These are phyloP conservation scores for Sesbania bispinosa DNA, from an alignment of 306 rosid species.

Conservation along the genomic window DNA sequence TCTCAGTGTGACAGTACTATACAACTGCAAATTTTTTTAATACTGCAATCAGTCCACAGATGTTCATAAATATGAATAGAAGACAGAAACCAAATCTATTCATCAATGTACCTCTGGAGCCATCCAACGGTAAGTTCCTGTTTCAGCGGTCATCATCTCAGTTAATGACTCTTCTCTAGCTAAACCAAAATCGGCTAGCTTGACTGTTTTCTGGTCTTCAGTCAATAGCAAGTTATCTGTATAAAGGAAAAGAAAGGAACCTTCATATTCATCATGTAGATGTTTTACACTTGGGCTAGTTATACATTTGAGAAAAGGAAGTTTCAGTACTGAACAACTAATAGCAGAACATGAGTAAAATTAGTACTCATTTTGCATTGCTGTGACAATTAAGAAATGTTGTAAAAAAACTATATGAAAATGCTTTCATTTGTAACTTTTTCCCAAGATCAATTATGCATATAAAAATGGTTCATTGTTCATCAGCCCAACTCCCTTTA, in stretches of 20 bases:
- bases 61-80: background rate
- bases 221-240: slow-evolving; percentile 88
- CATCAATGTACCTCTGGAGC: slow-evolving; percentile 76
- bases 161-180: slow-evolving; percentile 93
- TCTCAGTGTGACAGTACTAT: slow-evolving; percentile 91
- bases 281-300: background rate
- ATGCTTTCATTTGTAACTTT: background rate
- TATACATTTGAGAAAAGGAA: background rate
- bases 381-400: background rate
- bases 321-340: background rate
- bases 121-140: slow-evolving; percentile 98
- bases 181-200: slow-evolving; percentile 94
- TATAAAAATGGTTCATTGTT: background rate
- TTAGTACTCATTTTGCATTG: background rate
- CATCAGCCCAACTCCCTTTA: background rate
- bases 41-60: slow-evolving; percentile 7
- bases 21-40: slow-evolving; percentile 56
- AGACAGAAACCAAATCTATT: slow-evolving; percentile 8
- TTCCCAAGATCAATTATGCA: background rate
- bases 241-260: slow-evolving; percentile 11
- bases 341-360: background rate
- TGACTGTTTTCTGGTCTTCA: slow-evolving; percentile 73
- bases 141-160: slow-evolving; percentile 98
- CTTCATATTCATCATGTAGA: slow-evolving; percentile 18
- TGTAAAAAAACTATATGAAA: background rate